Percentiles rank a stretch among this genome's conserved stretches.
phyloP scores from a whole-genome alignment of 2,329 filamentous ascomycete genomes.

The Ophiosphaerella herpotricha region DNA sequence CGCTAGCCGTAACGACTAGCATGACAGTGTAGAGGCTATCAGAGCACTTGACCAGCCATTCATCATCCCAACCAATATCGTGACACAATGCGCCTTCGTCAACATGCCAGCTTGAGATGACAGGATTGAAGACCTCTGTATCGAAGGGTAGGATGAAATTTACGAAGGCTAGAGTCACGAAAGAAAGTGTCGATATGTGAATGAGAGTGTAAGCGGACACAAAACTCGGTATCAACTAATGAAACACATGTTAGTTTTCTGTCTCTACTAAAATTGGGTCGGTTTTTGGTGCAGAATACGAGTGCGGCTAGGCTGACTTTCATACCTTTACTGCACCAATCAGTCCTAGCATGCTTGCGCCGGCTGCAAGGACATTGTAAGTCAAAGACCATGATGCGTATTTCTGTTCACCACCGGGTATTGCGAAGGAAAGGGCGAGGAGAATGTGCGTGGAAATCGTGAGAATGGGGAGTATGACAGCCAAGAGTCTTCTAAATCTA shows the following conservation, averaged over 20 bases:
- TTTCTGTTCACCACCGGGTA: constrained; percentile 33
- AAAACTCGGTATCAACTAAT: constrained; percentile 27
- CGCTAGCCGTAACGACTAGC: constrained; percentile 24
- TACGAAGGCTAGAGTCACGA: constrained; percentile 32
- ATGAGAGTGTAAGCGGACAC: constrained; percentile 33
- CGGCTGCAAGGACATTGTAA: constrained; percentile 48
- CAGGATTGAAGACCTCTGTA: constrained; percentile 21
- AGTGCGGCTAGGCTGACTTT: not conserved
- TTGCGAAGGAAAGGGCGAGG: constrained; percentile 27
- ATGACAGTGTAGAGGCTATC: constrained; percentile 29
- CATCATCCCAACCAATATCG: constrained; percentile 36
- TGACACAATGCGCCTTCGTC: constrained; percentile 29
- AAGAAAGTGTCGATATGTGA: constrained; percentile 32
- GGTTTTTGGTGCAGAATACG: not conserved
- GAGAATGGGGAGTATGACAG: constrained; percentile 31
- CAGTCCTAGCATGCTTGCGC: constrained; percentile 48
- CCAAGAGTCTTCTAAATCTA: constrained; percentile 25
- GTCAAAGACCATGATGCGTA: constrained; percentile 37
- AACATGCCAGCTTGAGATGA: constrained; percentile 26
- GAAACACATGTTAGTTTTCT: constrained; percentile 15
- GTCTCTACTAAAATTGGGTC: not conserved
- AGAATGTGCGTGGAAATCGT: constrained; percentile 33
- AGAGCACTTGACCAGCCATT: constrained; percentile 35
- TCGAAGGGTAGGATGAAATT: constrained; percentile 30
- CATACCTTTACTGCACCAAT: constrained; percentile 52